Conservation (phyloP, 2,329 filamentous ascomycete genomes). For the Geosmithia putterillii region DNA sequence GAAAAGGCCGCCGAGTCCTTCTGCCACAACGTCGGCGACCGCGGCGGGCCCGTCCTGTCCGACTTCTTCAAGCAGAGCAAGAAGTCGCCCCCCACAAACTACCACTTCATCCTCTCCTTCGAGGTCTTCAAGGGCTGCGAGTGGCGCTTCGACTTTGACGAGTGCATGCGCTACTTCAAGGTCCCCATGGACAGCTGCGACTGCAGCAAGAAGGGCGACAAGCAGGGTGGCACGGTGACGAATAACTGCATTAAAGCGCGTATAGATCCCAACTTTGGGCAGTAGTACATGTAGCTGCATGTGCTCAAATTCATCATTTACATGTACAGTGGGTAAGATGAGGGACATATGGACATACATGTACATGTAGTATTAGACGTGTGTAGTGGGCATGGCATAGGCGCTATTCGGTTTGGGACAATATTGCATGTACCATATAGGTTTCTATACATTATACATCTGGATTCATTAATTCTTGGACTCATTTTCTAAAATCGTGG, state of each 20-base stretch:
- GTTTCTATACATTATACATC: too few relatives aligned
- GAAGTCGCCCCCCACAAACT: conserved; percentile 3
- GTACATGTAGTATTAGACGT: too few relatives aligned
- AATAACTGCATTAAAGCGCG: conserved; percentile 5
- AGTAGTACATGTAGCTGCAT: too few relatives aligned
- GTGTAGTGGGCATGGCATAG: too few relatives aligned
- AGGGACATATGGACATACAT: too few relatives aligned
- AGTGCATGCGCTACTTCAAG: conserved; percentile 12
- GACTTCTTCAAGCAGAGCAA: conserved; percentile 5
- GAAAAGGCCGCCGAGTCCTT: conserved; percentile 5
- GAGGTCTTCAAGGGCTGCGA: conserved; percentile 6
- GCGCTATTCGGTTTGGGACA: too few relatives aligned
- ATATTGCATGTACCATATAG: too few relatives aligned
- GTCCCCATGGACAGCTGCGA: conserved; percentile 12
- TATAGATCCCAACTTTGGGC: conserved; percentile 1
- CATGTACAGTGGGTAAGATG: too few relatives aligned
- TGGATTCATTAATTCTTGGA: too few relatives aligned
- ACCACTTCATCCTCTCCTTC: conserved; percentile 6
- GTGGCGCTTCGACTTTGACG: conserved; percentile 6
- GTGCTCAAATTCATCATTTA: too few relatives aligned
- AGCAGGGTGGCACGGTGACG: conserved; percentile 11
- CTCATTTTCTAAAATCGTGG: too few relatives aligned
- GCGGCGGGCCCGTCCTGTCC: conserved; percentile 1
- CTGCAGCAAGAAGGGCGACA: conserved; percentile 8
- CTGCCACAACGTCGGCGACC: conserved; percentile 3